Evolutionary conservation across 768 basidiomycete species (phyloP), one percentile per base, ranked within the genome.

Genomic region (Termitomyces sp.): DNA sequence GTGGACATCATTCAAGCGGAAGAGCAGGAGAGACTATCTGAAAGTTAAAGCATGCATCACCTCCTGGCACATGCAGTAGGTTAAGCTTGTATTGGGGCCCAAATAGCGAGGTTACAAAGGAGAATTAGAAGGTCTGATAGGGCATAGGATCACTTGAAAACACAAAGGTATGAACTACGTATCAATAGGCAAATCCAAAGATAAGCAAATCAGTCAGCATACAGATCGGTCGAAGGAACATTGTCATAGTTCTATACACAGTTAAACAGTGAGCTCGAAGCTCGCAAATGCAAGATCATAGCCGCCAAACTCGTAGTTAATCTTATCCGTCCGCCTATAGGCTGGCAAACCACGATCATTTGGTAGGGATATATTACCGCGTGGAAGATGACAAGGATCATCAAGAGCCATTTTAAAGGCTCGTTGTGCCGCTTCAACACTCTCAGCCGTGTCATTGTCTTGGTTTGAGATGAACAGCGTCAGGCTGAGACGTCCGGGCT

Each of bases 241-340:
- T n/a, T 20, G 41, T n/a, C 59, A 41, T 54, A 49, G 8, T 49
- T 46, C 59, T 57, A 57, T 51, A 60, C 44, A 36, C 2, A 26
- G 18, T 63, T 48, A 64, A 49, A 56, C 33, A 23, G 18, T 48
- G 14, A 64, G 69, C 72, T 93, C 89, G 72, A 93, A 95, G 70
- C 87, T 93, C 43, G 93, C 89, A 71, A 93, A 95, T 16, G 92
- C 92, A 61, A 95, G 78, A 70, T 93, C 91, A 70, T 95, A 95
- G 55, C 88, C 93, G 49, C 91, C 91, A 70, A 98, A 94, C 72
- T 96, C 95, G 77, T 99, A 99, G 71, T 96, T 93, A 72, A 99
- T 98, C 75, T 96, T 93, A 77, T 98, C 97, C 52, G 91, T 95
- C 64, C 95, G 79, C 65, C 78, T 85, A 74, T 95, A 98, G 14